phyloP scores from a whole-genome alignment of 2,329 filamentous ascomycete genomes.

The Cryphonectria nitschkei region DNA sequence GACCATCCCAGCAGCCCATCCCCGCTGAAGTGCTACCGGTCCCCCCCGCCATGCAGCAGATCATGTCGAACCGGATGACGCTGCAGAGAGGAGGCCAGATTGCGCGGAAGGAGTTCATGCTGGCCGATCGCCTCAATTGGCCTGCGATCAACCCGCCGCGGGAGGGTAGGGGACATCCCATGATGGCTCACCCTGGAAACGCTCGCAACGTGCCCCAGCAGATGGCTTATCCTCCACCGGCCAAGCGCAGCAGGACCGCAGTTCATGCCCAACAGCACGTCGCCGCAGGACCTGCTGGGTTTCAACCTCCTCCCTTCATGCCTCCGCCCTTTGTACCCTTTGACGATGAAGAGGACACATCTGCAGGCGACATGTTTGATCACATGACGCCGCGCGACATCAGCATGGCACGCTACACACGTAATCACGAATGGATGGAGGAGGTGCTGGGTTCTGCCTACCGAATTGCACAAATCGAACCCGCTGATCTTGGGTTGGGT shows the following conservation, averaged over 20 bases:
- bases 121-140: conserved; percentile 88
- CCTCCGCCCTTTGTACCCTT: conserved; percentile 42
- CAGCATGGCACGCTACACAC: conserved; percentile 82
- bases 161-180: conserved; percentile 53
- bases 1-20: conserved; percentile 72
- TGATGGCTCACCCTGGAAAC: conserved; percentile 51
- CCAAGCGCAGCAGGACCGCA: conserved; percentile 58
- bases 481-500: conserved; percentile 85
- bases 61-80: conserved; percentile 64
- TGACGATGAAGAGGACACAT: conserved; percentile 90
- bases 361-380: conserved; percentile 86
- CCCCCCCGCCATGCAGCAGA: conserved; percentile 61
- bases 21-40: conserved; percentile 70
- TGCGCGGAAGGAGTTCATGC: conserved; percentile 90
- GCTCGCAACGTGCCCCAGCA: conserved; percentile 58
- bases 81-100: conserved; percentile 79
- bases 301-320: not conserved
- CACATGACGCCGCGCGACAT: conserved; percentile 87
- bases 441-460: conserved; percentile 93
- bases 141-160: conserved; percentile 76
- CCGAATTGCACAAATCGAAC: conserved; percentile 79
- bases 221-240: conserved; percentile 65
- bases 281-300: conserved; percentile 30
- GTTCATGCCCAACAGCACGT: conserved; percentile 44
- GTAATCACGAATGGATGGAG: conserved; percentile 99